phyloP scores from a whole-genome alignment of 2,329 filamentous ascomycete species.

The Fonsecaea multimorphosa region DNA sequence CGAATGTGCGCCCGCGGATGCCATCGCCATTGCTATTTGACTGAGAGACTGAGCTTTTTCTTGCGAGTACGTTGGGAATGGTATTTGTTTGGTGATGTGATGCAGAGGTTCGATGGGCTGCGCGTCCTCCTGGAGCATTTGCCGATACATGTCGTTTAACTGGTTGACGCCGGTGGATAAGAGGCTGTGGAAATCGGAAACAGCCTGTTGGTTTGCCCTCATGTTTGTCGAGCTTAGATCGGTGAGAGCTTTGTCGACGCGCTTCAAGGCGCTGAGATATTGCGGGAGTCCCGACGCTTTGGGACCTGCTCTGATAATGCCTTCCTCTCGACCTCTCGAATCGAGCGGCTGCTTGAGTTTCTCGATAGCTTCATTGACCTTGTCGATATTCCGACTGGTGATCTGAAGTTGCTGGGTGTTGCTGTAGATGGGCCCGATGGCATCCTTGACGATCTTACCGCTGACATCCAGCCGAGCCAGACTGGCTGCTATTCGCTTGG shows the following conservation, averaged over 20 bases:
- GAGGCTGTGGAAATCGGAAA: slow-evolving; percentile 77
- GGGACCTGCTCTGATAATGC: slow-evolving; percentile 86
- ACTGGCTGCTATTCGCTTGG: slow-evolving; percentile 93
- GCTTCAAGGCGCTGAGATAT: slow-evolving; percentile 88
- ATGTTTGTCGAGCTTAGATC: slow-evolving; percentile 91
- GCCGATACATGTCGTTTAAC: slow-evolving; percentile 82
- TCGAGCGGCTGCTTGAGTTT: slow-evolving; percentile 88
- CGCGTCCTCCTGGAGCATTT: slow-evolving; percentile 77
- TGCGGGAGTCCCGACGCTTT: slow-evolving; percentile 79
- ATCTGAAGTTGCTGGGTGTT: slow-evolving; percentile 89
- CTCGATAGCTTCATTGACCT: slow-evolving; percentile 84
- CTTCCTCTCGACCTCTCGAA: slow-evolving; percentile 88
- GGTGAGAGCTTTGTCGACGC: slow-evolving; percentile 80
- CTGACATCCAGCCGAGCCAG: slow-evolving; percentile 82
- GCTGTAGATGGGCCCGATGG: slow-evolving; percentile 88
- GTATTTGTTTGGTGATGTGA: slow-evolving; percentile 82
- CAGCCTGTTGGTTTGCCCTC: slow-evolving; percentile 87
- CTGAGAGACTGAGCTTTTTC: slow-evolving; percentile 77
- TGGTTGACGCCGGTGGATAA: slow-evolving; percentile 80
- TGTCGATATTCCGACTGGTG: slow-evolving; percentile 88
- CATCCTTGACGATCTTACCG: slow-evolving; percentile 87
- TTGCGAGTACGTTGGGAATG: slow-evolving; percentile 80
- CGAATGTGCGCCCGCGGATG: slow-evolving; percentile 62
- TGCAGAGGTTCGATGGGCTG: slow-evolving; percentile 85
- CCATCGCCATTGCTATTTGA: slow-evolving; percentile 79